Conservation (phyloP, 108 stramenopile species). For the Stephanodiscus minutulus region DNA sequence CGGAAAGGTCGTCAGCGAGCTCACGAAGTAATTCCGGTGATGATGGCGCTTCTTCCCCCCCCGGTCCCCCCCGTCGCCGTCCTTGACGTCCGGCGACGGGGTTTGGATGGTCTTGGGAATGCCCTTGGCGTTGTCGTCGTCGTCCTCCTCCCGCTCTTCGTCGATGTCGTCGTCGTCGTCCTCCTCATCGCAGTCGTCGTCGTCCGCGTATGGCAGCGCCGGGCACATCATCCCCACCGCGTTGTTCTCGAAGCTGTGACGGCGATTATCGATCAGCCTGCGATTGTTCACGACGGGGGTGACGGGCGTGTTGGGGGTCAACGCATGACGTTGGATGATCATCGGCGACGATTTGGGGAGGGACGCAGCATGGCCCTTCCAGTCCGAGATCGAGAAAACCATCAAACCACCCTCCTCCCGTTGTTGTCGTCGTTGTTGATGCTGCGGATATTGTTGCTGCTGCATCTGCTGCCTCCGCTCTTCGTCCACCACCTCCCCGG, state of each 20-base stretch:
- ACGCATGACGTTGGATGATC: background rate
- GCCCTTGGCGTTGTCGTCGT: background rate
- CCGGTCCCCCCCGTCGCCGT: background rate
- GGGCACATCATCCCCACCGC: too few species aligned
- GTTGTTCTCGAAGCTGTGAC: too few species aligned
- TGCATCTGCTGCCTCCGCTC: background rate
- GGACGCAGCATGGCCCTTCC: too few species aligned
- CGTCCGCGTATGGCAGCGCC: background rate
- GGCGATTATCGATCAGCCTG: background rate
- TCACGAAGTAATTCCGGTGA: background rate
- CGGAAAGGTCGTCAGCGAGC: background rate
- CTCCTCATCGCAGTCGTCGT: too few species aligned
- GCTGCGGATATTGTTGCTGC: background rate
- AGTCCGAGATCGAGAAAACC: background rate
- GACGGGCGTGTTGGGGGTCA: background rate
- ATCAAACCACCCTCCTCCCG: background rate
- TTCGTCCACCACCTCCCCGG: background rate
- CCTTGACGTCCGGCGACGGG: background rate
- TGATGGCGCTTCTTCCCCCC: background rate
- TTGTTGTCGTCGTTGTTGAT: background rate
- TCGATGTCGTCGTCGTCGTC: background rate
- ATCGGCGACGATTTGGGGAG: too few species aligned
- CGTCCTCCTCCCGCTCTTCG: background rate
- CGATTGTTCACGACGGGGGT: slow-evolving; percentile 23
- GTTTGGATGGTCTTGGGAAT: slow-evolving; percentile 3